Evolutionary conservation across 1,284 basidiomycete species (phyloP), one percentile per base, ranked within the genome.

Genomic region (Sanguinoderma infundibulare): DNA sequence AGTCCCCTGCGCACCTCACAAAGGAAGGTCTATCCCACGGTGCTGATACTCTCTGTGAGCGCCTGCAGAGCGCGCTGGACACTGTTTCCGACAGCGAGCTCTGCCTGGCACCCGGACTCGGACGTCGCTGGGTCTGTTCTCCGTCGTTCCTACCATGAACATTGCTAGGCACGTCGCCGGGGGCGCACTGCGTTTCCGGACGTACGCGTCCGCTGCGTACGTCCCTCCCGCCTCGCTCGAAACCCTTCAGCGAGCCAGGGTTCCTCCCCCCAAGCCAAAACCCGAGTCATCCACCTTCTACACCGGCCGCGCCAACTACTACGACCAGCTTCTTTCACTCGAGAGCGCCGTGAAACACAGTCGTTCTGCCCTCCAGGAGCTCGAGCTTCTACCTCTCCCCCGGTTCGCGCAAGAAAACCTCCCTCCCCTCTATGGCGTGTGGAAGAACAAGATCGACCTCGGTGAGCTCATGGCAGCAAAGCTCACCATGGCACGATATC

Each of bases 301-400:
- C 78, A 95, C 95, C n/a, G 91, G 88, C n/a, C 87, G 90, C 49
- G 81, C 92, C 0, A 79, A 81, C 35, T 95, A 90, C 79, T 89
- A 90, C 73, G 92, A 95, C 76, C 84, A 89, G 59, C 77, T 96
- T 42, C 78, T 82, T 30, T 77, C 83, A 49, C 84, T 97, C 20
- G 88, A 95, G 70, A 79, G 79, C 22, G 87, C 91, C 42, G 81
- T 92, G 20, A 76, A 81, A 34, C 77, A 83, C 46, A 80, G 88
- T 2, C 86, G 88, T 39, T 72, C 76, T 1, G 82, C 84, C 5
- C 84, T 98, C 24, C 86, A 87, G 63, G 76, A 80, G 26, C 79
- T 89, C 42, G 83, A 92, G 66, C 83, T 97, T 24, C 81, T 92
- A 24, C 92, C 95, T 26, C 84, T 95, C 39, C 94, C 95, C 30